These are phyloP conservation scores for Gamsiella multidivaricata DNA, from an alignment of 192 early-diverging fungal genomes.

Conservation along the genomic window DNA sequence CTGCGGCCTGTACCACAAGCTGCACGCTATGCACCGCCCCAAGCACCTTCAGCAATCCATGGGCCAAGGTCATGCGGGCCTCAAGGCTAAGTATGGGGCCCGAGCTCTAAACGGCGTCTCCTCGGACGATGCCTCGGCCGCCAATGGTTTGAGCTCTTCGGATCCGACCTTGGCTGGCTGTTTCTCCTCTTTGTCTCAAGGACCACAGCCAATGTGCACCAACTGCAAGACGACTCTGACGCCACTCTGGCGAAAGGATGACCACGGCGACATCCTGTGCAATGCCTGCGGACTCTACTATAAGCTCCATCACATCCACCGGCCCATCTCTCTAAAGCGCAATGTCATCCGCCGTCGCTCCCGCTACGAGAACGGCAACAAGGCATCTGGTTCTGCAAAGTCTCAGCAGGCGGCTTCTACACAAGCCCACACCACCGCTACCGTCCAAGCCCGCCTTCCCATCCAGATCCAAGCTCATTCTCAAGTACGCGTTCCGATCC, in stretches of 20 bases:
- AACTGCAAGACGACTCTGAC: conserved; percentile 89
- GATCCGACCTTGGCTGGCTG: background rate
- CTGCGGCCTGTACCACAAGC: conserved; percentile 85
- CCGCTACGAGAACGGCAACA: conserved; percentile 58
- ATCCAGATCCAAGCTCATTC: conserved; percentile 9
- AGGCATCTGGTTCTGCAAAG: conserved; percentile 2
- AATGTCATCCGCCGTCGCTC: conserved; percentile 63
- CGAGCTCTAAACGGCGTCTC: background rate
- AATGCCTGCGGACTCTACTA: conserved; percentile 70
- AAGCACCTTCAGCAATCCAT: conserved; percentile 44
- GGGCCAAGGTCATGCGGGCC: conserved; percentile 18
- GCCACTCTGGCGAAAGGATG: conserved; percentile 91
- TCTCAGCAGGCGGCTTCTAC: background rate
- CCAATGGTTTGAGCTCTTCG: background rate
- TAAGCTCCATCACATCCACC: conserved; percentile 63
- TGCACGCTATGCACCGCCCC: conserved; percentile 49
- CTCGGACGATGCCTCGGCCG: conserved; percentile 5
- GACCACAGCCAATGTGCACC: conserved; percentile 65
- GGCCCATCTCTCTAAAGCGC: conserved; percentile 65
- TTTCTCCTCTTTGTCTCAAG: conserved; percentile 66
- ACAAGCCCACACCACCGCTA: background rate
- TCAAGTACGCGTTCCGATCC: conserved; percentile 9
- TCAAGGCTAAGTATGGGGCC: conserved; percentile 16
- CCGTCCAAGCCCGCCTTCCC: background rate
- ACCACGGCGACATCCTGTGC: conserved; percentile 54